phyloP scores from a whole-genome alignment of 192 early-diverging fungal genomes.

The Martensiomyces pterosporus region DNA sequence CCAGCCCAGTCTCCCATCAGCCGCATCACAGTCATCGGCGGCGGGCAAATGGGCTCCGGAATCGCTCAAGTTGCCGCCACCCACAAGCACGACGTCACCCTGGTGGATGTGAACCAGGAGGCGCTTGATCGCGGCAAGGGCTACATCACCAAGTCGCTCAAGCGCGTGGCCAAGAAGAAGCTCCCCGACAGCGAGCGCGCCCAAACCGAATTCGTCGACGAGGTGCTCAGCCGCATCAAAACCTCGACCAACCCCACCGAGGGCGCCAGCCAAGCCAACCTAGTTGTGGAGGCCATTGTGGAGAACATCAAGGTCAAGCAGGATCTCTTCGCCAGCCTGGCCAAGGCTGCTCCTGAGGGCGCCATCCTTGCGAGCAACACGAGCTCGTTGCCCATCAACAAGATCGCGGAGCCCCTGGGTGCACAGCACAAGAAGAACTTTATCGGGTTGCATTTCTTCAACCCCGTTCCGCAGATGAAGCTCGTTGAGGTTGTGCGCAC shows the following conservation, averaged over 20 bases:
- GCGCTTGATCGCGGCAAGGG: slow-evolving; percentile 72
- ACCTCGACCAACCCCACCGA: slow-evolving; percentile 60
- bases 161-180: slow-evolving; percentile 88
- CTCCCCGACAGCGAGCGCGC: slow-evolving; percentile 62
- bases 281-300: slow-evolving; percentile 95
- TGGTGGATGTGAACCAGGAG: slow-evolving; percentile 75
- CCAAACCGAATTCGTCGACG: slow-evolving; percentile 66
- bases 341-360: slow-evolving; percentile 62
- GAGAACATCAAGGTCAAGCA: slow-evolving; percentile 91
- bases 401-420: slow-evolving; percentile 68
- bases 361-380: slow-evolving; percentile 92
- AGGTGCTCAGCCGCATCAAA: slow-evolving; percentile 61
- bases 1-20: slow-evolving; percentile 4
- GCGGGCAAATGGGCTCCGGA: slow-evolving; percentile 85
- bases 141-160: slow-evolving; percentile 81
- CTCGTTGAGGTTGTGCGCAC: slow-evolving; percentile 91
- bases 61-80: slow-evolving; percentile 88
- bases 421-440: slow-evolving; percentile 56
- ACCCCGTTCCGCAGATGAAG: slow-evolving; percentile 99
- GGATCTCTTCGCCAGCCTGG: slow-evolving; percentile 69
- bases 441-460: slow-evolving; percentile 95
- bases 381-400: slow-evolving; percentile 78
- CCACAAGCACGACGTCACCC: slow-evolving; percentile 72
- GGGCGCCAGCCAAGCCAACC: slow-evolving; percentile 63
- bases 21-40: slow-evolving; percentile 77